These are phyloP conservation scores for Ceratocystiopsis sp. DNA, from an alignment of 2,329 filamentous ascomycete genomes.

Conservation along the genomic window DNA sequence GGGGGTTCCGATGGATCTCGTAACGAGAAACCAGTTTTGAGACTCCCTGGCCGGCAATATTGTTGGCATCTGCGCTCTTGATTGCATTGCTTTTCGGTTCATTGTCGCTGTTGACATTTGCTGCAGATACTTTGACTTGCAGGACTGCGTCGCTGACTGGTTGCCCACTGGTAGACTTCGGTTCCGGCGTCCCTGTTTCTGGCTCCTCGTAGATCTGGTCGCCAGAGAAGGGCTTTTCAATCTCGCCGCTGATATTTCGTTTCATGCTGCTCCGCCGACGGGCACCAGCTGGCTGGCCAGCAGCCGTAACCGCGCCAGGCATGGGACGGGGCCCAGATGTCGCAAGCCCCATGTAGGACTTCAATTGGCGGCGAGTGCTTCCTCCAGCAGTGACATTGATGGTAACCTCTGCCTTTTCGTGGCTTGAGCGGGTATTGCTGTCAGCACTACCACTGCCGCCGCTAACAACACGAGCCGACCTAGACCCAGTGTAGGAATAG, in stretches of 20 bases:
- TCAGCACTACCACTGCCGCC: conserved; percentile 13
- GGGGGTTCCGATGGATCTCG: conserved; percentile 70
- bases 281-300: conserved; percentile 15
- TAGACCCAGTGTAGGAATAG: conserved; percentile 10
- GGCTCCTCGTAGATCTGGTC: conserved; percentile 87
- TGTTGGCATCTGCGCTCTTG: too few species aligned
- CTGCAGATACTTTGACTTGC: too few species aligned
- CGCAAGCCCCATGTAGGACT: conserved; percentile 24
- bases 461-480: conserved; percentile 8
- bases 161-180: not conserved
- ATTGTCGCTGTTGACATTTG: conserved; percentile 37
- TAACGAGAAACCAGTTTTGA: conserved; percentile 25
- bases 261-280: conserved; percentile 48
- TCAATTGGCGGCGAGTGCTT: conserved; percentile 12
- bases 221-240: conserved; percentile 49
- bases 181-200: conserved; percentile 25
- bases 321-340: conserved; percentile 14
- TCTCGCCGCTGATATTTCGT: conserved; percentile 53
- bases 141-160: too few species aligned
- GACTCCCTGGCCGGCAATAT: conserved; percentile 10
- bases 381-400: not conserved
- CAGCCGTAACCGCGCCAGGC: conserved; percentile 12
- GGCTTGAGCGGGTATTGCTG: conserved; percentile 15
- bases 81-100: too few species aligned
- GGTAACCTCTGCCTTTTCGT: conserved; percentile 13